These are phyloP conservation scores for Botrytis medusae DNA, from an alignment of 2,329 filamentous ascomycete genomes.

Conservation along the genomic window DNA sequence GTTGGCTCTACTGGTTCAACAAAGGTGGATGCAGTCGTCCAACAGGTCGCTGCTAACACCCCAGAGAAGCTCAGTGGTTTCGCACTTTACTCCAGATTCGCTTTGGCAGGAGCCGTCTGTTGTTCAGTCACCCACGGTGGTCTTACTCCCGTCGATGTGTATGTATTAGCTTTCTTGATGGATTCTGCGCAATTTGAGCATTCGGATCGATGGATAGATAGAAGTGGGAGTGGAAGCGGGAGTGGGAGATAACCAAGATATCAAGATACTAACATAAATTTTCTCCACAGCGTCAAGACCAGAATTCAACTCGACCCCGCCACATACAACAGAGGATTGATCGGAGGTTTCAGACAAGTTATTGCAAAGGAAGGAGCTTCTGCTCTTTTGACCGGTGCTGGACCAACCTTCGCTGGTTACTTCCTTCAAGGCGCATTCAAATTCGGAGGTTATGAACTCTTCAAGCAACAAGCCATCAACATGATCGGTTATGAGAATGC, in stretches of 20 bases:
- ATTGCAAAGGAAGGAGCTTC: conserved; percentile 80
- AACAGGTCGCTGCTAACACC: conserved; percentile 37
- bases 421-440: conserved; percentile 94
- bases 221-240: not conserved
- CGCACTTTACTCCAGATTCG: conserved; percentile 89
- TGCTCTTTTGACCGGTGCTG: conserved; percentile 81
- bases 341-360: conserved; percentile 85
- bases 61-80: conserved; percentile 58
- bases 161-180: conserved; percentile 50
- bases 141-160: conserved; percentile 99
- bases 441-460: conserved; percentile 93
- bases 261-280: conserved; percentile 30
- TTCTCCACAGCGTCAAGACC: conserved; percentile 76
- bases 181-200: conserved; percentile 2
- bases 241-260: conserved; percentile 26
- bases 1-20: conserved; percentile 36
- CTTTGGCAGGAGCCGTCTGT: conserved; percentile 95
- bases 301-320: conserved; percentile 88
- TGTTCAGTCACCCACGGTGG: conserved; percentile 97
- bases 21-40: conserved; percentile 40
- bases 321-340: conserved; percentile 85
- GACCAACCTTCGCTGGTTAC: conserved; percentile 85
- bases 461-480: conserved; percentile 91
- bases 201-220: not conserved
- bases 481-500: conserved; percentile 74